These are phyloP conservation scores for Suhomyces sp. DNA, from an alignment of 805 yeast species.

Conservation along the genomic window DNA sequence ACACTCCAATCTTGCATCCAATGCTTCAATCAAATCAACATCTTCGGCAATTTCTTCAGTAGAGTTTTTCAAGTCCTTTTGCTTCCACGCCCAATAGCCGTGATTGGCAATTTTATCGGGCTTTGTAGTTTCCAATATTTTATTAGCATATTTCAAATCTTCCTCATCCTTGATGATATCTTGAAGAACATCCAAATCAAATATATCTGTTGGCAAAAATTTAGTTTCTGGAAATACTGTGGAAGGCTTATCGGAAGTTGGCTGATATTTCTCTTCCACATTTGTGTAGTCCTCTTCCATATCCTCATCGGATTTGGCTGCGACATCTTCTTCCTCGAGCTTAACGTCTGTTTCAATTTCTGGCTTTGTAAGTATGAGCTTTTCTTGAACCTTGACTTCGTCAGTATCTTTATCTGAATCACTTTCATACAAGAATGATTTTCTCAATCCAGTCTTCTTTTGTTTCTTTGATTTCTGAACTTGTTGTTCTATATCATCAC, in stretches of 20 bases:
- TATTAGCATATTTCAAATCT: constrained; percentile 56
- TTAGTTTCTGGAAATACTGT: constrained; percentile 55
- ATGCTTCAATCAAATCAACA: constrained; percentile 26
- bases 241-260: constrained; percentile 50
- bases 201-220: constrained; percentile 19
- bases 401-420: constrained; percentile 30
- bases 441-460: constrained; percentile 24
- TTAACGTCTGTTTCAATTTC: constrained; percentile 24
- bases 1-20: constrained; percentile 38
- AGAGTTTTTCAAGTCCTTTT: constrained; percentile 32
- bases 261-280: constrained; percentile 44
- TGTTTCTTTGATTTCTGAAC: constrained; percentile 25
- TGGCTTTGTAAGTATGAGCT: too few species aligned
- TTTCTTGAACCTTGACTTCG: too few species aligned
- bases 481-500: constrained; percentile 19
- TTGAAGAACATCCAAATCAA: constrained; percentile 53
- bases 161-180: constrained; percentile 67
- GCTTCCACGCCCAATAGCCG: constrained; percentile 70
- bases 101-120: constrained; percentile 33
- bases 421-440: constrained; percentile 29
- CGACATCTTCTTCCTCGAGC: constrained; percentile 22
- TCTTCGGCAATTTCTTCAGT: constrained; percentile 23
- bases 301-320: constrained; percentile 13
- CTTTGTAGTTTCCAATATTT: constrained; percentile 30
- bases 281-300: constrained; percentile 26